A percentile compares a stretch with the other conserved stretches of the same genome.
These are phyloP conservation scores for Aureobasidium melanogenum DNA, from an alignment of 2,329 filamentous ascomycete genomes.

Conservation along the genomic window DNA sequence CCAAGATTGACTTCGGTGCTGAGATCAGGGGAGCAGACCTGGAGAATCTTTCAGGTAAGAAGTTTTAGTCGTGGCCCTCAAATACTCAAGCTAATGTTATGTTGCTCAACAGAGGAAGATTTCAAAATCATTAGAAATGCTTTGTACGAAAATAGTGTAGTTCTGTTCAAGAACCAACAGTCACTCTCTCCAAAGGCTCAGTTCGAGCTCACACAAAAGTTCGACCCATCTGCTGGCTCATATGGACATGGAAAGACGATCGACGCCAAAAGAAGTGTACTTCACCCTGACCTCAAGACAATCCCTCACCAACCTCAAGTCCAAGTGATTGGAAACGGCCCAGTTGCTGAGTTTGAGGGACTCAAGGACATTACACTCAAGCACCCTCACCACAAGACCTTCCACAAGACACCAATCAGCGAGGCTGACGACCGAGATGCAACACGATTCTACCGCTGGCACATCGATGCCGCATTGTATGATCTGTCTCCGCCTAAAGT, in stretches of 20 bases:
- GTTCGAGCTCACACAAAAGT: constrained; percentile 63
- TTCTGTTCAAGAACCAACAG: constrained; percentile 61
- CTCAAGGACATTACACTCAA: constrained; percentile 57
- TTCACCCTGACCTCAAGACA: constrained; percentile 73
- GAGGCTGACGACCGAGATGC: constrained; percentile 49
- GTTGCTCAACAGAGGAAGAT: constrained; percentile 44
- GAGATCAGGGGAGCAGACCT: constrained; percentile 22
- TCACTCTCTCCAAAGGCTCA: constrained; percentile 60
- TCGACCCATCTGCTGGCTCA: constrained; percentile 55
- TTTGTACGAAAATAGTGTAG: constrained; percentile 59
- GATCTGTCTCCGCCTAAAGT: constrained; percentile 64
- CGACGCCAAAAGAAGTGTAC: constrained; percentile 55
- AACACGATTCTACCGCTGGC: constrained; percentile 65
- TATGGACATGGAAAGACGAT: constrained; percentile 73
- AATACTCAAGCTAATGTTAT: not conserved
- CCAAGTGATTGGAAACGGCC: constrained; percentile 71
- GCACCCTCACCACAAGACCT: constrained; percentile 70
- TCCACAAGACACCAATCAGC: constrained; percentile 58
- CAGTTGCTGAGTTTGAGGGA: constrained; percentile 61
- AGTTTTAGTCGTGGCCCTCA: not conserved
- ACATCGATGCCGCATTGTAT: constrained; percentile 72
- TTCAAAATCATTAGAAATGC: constrained; percentile 56
- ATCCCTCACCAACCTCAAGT: constrained; percentile 72
- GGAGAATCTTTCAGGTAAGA: constrained; percentile 18
- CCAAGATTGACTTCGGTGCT: constrained; percentile 21